These are phyloP conservation scores for Theileria equi DNA, from an alignment of 169 alveolate genomes.

Conservation along the genomic window DNA sequence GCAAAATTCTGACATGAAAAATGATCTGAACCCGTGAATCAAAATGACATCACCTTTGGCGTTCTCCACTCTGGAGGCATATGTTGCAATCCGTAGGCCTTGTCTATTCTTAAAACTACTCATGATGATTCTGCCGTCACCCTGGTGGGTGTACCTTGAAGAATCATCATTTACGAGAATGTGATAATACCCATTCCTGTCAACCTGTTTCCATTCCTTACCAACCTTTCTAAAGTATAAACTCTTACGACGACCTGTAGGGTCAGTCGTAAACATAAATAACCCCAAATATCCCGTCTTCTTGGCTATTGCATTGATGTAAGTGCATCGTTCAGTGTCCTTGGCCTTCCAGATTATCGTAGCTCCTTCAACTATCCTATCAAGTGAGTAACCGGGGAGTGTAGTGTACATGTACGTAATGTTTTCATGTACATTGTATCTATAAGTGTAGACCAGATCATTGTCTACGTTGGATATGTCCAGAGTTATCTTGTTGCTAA, in stretches of 20 bases:
- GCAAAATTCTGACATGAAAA: constrained; percentile 57
- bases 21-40: constrained; percentile 62
- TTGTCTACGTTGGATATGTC: neutral
- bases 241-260: neutral
- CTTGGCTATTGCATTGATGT: neutral
- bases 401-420: too few species aligned
- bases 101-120: constrained; percentile 64
- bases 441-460: neutral
- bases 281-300: neutral
- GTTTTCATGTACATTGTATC: neutral
- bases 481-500: neutral
- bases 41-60: constrained; percentile 56
- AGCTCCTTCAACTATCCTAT: neutral
- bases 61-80: constrained; percentile 43
- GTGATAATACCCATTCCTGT: neutral
- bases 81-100: constrained; percentile 58
- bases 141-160: neutral
- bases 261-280: neutral
- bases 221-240: neutral
- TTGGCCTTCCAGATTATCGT: neutral
- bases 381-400: neutral
- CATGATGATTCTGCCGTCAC: constrained; percentile 7
- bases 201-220: neutral
- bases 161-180: neutral
- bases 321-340: neutral